Conservation (phyloP, 345 rosid genomes). For the Lenwebbia sp. region DNA sequence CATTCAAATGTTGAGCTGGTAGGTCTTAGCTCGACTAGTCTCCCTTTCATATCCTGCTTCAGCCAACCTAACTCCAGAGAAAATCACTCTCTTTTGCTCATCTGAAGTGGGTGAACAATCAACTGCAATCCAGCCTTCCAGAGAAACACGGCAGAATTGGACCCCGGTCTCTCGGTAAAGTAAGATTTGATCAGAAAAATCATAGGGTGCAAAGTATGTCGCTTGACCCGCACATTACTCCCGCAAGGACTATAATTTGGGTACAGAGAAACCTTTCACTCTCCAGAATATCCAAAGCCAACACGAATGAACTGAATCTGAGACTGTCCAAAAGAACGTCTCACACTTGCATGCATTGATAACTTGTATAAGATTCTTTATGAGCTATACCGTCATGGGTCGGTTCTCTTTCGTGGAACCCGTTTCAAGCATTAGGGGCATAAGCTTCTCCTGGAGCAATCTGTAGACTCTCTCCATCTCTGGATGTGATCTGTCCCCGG, state of each 20-base stretch:
- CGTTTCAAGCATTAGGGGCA: conserved; percentile 11
- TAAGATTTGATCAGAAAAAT: neutral
- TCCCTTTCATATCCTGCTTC: neutral
- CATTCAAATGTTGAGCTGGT: neutral
- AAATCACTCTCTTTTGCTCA: neutral
- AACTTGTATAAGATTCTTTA: neutral
- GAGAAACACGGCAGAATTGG: neutral
- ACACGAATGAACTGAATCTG: neutral
- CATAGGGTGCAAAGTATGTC: neutral
- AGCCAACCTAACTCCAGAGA: neutral
- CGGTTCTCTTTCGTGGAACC: neutral
- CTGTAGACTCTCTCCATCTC: conserved; percentile 13
- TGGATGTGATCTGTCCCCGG: conserved; percentile 28
- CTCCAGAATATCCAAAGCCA: neutral
- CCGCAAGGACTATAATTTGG: neutral
- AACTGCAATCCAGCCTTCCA: neutral
- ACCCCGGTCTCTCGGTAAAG: neutral
- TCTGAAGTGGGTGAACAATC: neutral
- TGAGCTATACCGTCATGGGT: neutral
- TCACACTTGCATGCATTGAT: neutral
- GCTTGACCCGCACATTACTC: neutral
- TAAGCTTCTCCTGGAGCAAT: conserved; percentile 8
- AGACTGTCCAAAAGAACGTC: neutral
- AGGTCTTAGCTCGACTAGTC: neutral
- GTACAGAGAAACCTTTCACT: neutral